Percentiles rank a stretch among this genome's conserved stretches.
Conservation (phyloP, 2,329 filamentous ascomycete species). For the Colletotrichum neosansevieriae region DNA sequence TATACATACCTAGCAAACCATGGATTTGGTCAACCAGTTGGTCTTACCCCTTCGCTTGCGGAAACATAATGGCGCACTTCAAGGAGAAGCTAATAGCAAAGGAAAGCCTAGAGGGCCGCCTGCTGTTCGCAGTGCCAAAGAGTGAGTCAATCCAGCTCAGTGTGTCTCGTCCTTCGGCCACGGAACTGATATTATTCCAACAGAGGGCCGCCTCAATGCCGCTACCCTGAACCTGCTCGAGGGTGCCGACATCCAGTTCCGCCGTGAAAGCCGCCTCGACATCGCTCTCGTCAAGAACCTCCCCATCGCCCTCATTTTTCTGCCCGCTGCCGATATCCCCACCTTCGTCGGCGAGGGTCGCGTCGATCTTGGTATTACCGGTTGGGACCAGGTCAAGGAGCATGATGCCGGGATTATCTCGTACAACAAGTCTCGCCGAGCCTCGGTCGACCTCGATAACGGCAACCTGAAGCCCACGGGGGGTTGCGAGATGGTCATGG, state of each 20-base stretch:
- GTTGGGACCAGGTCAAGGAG: conserved; percentile 91
- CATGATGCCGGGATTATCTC: conserved; percentile 76
- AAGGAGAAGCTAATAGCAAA: conserved; percentile 36
- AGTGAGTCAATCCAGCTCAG: conserved; percentile 70
- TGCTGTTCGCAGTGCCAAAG: conserved; percentile 98
- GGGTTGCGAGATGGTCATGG: conserved; percentile 87
- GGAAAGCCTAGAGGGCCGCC: conserved; percentile 85
- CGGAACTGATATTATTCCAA: conserved; percentile 42
- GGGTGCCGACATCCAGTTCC: conserved; percentile 96
- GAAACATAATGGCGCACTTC: conserved; percentile 33
- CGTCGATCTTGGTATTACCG: conserved; percentile 95
- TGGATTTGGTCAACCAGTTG: conserved; percentile 68
- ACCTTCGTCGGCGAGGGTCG: conserved; percentile 96
- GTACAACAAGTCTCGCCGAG: conserved; percentile 60
- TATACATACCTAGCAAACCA: conserved; percentile 44
- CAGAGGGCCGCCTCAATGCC: conserved; percentile 93
- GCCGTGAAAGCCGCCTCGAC: conserved; percentile 92
- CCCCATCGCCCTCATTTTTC: conserved; percentile 94
- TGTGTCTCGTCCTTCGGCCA: background rate
- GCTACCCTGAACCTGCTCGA: conserved; percentile 89
- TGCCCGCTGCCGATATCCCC: conserved; percentile 96
- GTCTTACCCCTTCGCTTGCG: conserved; percentile 44
- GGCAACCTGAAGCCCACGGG: conserved; percentile 63
- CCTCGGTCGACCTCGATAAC: conserved; percentile 60
- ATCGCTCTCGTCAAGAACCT: conserved; percentile 98